Base-by-base conservation (phyloP, 1,284 basidiomycete species). In the Polyporus tsugae region DNA sequence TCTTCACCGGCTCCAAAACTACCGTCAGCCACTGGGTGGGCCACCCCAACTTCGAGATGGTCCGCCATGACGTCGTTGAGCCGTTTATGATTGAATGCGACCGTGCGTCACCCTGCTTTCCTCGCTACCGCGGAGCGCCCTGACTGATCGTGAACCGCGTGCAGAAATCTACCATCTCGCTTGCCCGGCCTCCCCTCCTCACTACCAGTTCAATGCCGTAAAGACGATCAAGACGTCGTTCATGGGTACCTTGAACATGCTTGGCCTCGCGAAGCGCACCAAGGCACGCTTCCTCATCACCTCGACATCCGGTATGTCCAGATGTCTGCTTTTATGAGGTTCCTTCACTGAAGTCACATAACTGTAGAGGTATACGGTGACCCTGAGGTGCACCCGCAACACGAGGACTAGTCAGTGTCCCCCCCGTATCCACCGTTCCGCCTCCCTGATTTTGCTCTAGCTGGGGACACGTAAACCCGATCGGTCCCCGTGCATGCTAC, bases 201-300 rank as follows among this genome's bases (percentile, higher is more conserved):
- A 97, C 80, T 97, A 98, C 81, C 96, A 98, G 79, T 95, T 93
- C 81, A 96, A 98, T 82, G 92, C 96, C 9, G 92, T 98, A 74
- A 98, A 98, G 83, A 98, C 96, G 22, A 90, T 99, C 84, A 99
- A 99, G 83, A 99, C 97, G 1, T 97, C 96, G 36, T 99, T 99
- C 83, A 89, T 97, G 87, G 97, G 97, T 60, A 97, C 96, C 7
- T 84, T 97, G 73, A 99, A 99, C 84, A 97, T 98, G 95, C 92
- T 99, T 61, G 97, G 95, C 69, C 88, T 99, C n/a, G 97, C 97
- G 15, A 99, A 98, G 82, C 94, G 96, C 70, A 96, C 93, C 64
- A 98, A 98, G 81, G 97, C 97, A 11, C 90, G 97, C 64, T 99
- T 99, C 88, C 85, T 99, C 73, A 96, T 99, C 74, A 92, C 92